Evolutionary conservation across 208 protist genomes (phyloP).

Genomic region (Leishmania braziliensis): DNA sequence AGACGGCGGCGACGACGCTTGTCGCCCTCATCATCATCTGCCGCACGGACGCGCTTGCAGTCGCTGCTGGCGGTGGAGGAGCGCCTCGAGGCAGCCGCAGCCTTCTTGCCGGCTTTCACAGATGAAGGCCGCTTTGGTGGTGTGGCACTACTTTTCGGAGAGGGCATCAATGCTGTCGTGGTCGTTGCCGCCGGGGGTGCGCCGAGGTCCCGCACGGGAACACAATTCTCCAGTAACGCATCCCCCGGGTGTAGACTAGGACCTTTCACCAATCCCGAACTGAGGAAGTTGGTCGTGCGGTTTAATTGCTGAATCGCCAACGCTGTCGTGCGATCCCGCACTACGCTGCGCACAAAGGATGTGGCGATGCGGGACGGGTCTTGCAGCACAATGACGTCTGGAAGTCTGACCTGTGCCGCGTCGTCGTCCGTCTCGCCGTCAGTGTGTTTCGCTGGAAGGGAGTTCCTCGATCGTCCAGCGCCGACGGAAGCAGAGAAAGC

Average conservation of each 20-base stretch:
- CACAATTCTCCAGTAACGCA: conserved; percentile 1
- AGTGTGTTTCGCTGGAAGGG: not conserved
- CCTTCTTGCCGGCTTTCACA: not conserved
- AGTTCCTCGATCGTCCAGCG: not conserved
- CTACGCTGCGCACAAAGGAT: conserved; percentile 55
- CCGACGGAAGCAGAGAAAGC: not conserved
- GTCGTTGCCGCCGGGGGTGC: not conserved
- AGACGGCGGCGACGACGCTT: not conserved
- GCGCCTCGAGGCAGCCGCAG: not conserved
- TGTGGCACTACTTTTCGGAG: conserved; percentile 3
- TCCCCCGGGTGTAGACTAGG: conserved; percentile 24
- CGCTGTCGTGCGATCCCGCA: conserved; percentile 55
- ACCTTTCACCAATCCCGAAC: conserved; percentile 51
- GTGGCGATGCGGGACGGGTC: conserved; percentile 47
- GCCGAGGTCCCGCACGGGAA: not conserved
- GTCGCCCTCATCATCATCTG: not conserved
- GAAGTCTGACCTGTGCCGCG: conserved; percentile 6
- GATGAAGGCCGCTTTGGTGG: conserved; percentile 3
- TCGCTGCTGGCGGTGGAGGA: not conserved
- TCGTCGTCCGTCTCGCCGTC: not conserved
- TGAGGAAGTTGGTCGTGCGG: conserved; percentile 77
- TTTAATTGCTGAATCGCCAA: conserved; percentile 75
- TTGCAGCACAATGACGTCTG: conserved; percentile 37
- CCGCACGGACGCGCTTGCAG: not conserved
- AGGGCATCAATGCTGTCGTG: not conserved